Evolutionary conservation across 208 protist species (phyloP).

Genomic region (Trichomonas tenax): DNA sequence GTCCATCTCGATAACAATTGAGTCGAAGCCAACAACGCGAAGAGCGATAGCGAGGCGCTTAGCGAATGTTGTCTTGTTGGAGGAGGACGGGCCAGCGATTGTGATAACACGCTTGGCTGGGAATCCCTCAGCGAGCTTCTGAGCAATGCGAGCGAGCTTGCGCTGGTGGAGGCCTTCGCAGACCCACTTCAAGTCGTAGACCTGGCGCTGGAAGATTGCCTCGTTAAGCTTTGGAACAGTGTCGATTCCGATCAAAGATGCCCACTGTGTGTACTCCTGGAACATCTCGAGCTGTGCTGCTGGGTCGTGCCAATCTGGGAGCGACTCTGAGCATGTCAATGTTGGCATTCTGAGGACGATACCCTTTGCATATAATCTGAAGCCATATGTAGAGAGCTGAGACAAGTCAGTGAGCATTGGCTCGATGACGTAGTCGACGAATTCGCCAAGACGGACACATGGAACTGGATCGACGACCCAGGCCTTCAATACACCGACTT

Average conservation of each 20-base stretch:
- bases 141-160: background rate
- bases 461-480: background rate
- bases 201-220: background rate
- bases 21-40: background rate
- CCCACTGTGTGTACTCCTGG: background rate
- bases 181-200: background rate
- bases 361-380: background rate
- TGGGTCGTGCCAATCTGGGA: background rate
- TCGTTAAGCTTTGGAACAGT: background rate
- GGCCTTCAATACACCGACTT: background rate
- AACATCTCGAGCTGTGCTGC: background rate
- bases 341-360: background rate
- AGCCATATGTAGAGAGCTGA: background rate
- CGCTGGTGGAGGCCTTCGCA: background rate
- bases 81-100: background rate
- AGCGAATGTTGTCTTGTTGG: conserved; percentile 13
- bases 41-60: background rate
- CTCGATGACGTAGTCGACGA: background rate
- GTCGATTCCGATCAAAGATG: background rate
- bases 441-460: background rate
- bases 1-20: background rate
- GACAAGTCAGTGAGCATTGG: background rate
- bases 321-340: background rate
- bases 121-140: background rate
- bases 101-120: background rate